Evolutionary conservation across 345 rosid species (phyloP).

Genomic region (Eucalyptus marginata): DNA sequence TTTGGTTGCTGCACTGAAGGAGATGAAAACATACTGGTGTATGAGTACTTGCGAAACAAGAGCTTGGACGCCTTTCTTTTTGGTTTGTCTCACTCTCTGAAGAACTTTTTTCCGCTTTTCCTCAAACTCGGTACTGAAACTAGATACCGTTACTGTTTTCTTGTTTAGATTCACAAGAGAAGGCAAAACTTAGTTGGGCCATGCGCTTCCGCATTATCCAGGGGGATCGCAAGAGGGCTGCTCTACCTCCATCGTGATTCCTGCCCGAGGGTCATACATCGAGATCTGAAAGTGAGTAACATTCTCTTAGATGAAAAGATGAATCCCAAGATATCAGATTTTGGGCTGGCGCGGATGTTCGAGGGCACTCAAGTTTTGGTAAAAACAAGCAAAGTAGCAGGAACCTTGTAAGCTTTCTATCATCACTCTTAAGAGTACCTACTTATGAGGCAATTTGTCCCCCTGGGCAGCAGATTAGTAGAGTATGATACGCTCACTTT

Average conservation of each 20-base stretch:
- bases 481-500: neutral
- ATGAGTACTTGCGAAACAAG: constrained; percentile 28
- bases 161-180: constrained; percentile 2
- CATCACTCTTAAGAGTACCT: neutral
- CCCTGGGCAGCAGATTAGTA: neutral
- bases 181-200: constrained; percentile 7
- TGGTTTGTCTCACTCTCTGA: neutral
- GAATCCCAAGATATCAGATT: constrained; percentile 28
- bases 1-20: constrained; percentile 45
- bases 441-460: neutral
- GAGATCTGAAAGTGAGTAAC: constrained; percentile 19
- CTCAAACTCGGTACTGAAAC: neutral
- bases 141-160: neutral
- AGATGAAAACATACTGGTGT: constrained; percentile 43
- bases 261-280: constrained; percentile 10
- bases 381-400: constrained; percentile 8
- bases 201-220: constrained; percentile 7
- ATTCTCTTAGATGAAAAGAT: constrained; percentile 5
- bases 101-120: neutral
- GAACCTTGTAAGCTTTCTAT: constrained; percentile 1
- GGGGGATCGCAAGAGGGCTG: constrained; percentile 21
- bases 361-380: neutral
- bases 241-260: constrained; percentile 21
- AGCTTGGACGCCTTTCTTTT: constrained; percentile 15
- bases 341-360: constrained; percentile 17